These are phyloP conservation scores for Echinosphaeria canescens DNA, from an alignment of 2,329 filamentous ascomycete genomes.

Conservation along the genomic window DNA sequence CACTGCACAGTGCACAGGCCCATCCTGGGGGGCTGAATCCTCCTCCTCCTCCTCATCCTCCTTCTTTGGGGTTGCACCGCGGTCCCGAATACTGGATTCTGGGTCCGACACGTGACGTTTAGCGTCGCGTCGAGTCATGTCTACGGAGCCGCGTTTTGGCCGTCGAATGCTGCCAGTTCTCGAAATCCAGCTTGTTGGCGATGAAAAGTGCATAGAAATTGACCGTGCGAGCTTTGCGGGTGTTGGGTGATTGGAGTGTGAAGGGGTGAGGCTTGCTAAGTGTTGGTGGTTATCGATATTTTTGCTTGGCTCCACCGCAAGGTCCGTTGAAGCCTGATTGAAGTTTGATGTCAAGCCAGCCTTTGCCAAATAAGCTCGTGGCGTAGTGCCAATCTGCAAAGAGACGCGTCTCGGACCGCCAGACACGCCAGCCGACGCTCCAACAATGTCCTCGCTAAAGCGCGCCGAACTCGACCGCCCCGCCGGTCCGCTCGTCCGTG, in stretches of 20 bases:
- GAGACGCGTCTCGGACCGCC: constrained; percentile 8
- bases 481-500: constrained; percentile 11
- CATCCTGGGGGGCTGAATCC: background rate
- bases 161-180: constrained; percentile 32
- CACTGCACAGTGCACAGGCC: too few species aligned
- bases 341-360: constrained; percentile 5
- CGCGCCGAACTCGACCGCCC: constrained; percentile 9
- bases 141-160: constrained; percentile 22
- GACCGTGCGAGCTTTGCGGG: too few species aligned
- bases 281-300: constrained; percentile 2
- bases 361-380: constrained; percentile 15
- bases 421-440: background rate
- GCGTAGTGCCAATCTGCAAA: constrained; percentile 6
- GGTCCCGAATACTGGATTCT: constrained; percentile 1
- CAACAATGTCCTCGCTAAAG: constrained; percentile 10
- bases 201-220: constrained; percentile 35
- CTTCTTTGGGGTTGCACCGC: constrained; percentile 9
- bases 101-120: constrained; percentile 33
- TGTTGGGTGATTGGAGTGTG: constrained; percentile 15
- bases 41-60: constrained; percentile 14
- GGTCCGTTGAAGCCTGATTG: background rate
- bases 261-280: constrained; percentile 3
- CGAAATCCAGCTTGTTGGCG: constrained; percentile 32
- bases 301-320: background rate
- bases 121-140: constrained; percentile 16